These are phyloP conservation scores for Malus hybrid DNA, from an alignment of 331 rosid genomes.

Conservation along the genomic window DNA sequence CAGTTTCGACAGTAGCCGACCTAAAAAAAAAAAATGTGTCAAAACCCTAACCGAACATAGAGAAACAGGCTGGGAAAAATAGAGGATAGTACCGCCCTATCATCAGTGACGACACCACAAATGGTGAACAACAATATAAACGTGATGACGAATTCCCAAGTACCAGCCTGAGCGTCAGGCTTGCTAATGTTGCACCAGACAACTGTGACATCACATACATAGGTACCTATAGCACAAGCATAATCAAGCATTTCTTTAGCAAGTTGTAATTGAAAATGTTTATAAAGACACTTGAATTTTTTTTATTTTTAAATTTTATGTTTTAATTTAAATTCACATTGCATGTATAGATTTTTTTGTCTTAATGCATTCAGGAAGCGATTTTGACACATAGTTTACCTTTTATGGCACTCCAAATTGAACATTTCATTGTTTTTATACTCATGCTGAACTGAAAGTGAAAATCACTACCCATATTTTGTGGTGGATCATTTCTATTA, in stretches of 20 bases:
- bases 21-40: background rate
- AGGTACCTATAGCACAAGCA: slow-evolving; percentile 28
- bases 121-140: slow-evolving; percentile 35
- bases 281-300: background rate
- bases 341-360: background rate
- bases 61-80: background rate
- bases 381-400: background rate
- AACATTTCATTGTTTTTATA: too few relatives aligned
- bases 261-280: background rate
- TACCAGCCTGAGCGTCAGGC: slow-evolving; percentile 17
- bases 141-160: slow-evolving; percentile 27
- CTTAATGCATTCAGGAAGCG: background rate
- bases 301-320: background rate
- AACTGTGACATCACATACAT: slow-evolving; percentile 24
- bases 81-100: slow-evolving; percentile 30
- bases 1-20: background rate
- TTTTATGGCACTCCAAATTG: background rate
- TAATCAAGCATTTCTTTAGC: slow-evolving; percentile 9
- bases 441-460: background rate
- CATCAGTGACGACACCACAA: slow-evolving; percentile 42
- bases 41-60: background rate
- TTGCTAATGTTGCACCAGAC: slow-evolving; percentile 19
- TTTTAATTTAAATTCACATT: background rate
- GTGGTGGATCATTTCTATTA: background rate
- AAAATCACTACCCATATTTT: background rate